phyloP scores from a whole-genome alignment of 768 basidiomycete species.

The Russula abietina region DNA sequence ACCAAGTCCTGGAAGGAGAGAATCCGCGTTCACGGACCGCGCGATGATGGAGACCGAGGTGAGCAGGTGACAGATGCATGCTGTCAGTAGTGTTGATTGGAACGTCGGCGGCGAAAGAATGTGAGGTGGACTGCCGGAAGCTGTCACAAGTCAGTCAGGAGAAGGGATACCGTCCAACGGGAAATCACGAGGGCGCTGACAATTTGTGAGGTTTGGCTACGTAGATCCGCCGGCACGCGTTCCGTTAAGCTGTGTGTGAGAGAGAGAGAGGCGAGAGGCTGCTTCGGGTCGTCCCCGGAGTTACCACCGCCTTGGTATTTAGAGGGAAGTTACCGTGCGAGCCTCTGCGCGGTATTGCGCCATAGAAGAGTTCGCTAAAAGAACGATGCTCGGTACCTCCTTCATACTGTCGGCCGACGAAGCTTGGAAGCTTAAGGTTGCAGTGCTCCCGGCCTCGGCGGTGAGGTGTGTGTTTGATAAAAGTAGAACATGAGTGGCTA shows the following conservation, averaged over 20 bases:
- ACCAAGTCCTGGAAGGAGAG: background rate
- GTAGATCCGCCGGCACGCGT: constrained; percentile 20
- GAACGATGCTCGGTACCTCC: constrained; percentile 13
- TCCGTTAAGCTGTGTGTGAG: constrained; percentile 17
- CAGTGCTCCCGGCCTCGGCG: constrained; percentile 19
- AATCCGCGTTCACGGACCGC: constrained; percentile 5
- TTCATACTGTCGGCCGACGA: constrained; percentile 21
- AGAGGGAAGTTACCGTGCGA: constrained; percentile 16
- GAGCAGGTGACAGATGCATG: constrained; percentile 16
- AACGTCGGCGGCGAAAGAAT: constrained; percentile 20
- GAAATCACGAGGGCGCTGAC: constrained; percentile 17
- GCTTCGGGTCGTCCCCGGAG: constrained; percentile 17
- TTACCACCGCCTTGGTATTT: constrained; percentile 19
- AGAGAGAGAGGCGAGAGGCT: background rate
- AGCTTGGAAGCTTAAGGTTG: constrained; percentile 10
- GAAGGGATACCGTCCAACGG: constrained; percentile 10
- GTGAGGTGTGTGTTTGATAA: constrained; percentile 16
- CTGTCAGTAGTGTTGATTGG: constrained; percentile 21
- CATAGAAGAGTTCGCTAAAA: constrained; percentile 15
- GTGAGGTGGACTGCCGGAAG: constrained; percentile 20
- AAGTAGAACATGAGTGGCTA: constrained; percentile 16
- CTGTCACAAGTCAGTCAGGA: constrained; percentile 16
- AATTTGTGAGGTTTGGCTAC: constrained; percentile 19
- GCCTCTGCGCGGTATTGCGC: constrained; percentile 15
- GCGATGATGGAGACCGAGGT: constrained; percentile 2